Evolutionary conservation across 768 basidiomycete species (phyloP).

Genomic region (Sporobolomyces roseus): DNA sequence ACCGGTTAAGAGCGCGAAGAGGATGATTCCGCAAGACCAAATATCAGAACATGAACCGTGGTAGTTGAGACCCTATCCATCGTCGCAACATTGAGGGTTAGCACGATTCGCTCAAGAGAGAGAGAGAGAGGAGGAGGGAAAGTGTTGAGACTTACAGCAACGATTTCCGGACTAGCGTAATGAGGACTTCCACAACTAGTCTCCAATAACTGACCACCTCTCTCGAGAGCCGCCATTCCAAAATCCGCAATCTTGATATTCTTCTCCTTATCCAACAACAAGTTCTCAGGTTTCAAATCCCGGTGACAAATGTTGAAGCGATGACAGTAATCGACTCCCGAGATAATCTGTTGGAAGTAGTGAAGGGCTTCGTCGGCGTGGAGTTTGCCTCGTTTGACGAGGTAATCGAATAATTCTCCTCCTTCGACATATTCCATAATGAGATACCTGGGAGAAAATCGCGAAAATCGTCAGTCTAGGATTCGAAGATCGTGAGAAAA

Average conservation of each 20-base stretch:
- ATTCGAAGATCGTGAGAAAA: not conserved
- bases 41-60: constrained; percentile 86
- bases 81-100: not conserved
- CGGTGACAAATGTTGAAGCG: constrained; percentile 96
- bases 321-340: constrained; percentile 93
- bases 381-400: constrained; percentile 81
- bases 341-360: constrained; percentile 93
- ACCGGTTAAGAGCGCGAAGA: constrained; percentile 83
- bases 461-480: constrained; percentile 9
- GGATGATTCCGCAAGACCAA: constrained; percentile 92
- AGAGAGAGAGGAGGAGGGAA: not conserved
- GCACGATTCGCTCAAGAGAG: not conserved
- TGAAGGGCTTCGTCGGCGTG: constrained; percentile 74
- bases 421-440: constrained; percentile 93
- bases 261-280: constrained; percentile 66
- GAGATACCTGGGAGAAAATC: constrained; percentile 57
- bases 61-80: constrained; percentile 65
- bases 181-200: constrained; percentile 96
- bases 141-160: constrained; percentile 54
- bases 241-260: constrained; percentile 96
- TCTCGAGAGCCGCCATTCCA: constrained; percentile 96
- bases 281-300: constrained; percentile 96
- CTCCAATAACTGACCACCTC: constrained; percentile 75
- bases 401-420: constrained; percentile 93
- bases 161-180: constrained; percentile 94